phyloP scores from a whole-genome alignment of 1,139 yeast species.

The Debaryomycetaceae sp. region DNA sequence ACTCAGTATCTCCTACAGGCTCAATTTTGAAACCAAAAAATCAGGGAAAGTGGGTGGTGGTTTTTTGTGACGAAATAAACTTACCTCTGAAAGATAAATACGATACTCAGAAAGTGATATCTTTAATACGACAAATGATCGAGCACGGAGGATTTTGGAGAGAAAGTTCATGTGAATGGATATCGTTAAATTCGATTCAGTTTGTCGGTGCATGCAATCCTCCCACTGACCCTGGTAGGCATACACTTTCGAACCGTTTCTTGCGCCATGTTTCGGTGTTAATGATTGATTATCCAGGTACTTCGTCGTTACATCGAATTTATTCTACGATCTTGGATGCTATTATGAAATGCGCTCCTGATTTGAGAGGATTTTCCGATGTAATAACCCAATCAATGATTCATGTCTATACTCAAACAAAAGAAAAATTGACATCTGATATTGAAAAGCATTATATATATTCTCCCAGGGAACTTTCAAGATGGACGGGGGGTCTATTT shows the following conservation, averaged over 20 bases:
- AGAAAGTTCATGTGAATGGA: slow-evolving; percentile 59
- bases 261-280: slow-evolving; percentile 65
- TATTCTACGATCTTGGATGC: slow-evolving; percentile 61
- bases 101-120: slow-evolving; percentile 75
- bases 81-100: slow-evolving; percentile 72
- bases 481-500: slow-evolving; percentile 82
- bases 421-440: slow-evolving; percentile 30
- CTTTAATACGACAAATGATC: slow-evolving; percentile 71
- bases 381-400: slow-evolving; percentile 67
- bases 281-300: slow-evolving; percentile 79
- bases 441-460: slow-evolving; percentile 62
- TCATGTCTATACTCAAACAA: slow-evolving; percentile 52
- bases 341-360: slow-evolving; percentile 60
- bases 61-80: slow-evolving; percentile 92
- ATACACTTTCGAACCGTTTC: slow-evolving; percentile 57
- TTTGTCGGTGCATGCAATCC: slow-evolving; percentile 96
- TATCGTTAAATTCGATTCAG: slow-evolving; percentile 61
- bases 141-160: slow-evolving; percentile 82
- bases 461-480: slow-evolving; percentile 87
- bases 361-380: slow-evolving; percentile 50
- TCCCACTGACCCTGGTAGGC: slow-evolving; percentile 77
- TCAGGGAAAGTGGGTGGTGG: slow-evolving; percentile 70
- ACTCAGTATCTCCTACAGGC: slow-evolving; percentile 52
- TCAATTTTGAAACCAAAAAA: slow-evolving; percentile 55
- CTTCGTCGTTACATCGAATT: slow-evolving; percentile 61